Conservation (phyloP, 345 rosid genomes). For the Psidium friedrichsthalianum region DNA sequence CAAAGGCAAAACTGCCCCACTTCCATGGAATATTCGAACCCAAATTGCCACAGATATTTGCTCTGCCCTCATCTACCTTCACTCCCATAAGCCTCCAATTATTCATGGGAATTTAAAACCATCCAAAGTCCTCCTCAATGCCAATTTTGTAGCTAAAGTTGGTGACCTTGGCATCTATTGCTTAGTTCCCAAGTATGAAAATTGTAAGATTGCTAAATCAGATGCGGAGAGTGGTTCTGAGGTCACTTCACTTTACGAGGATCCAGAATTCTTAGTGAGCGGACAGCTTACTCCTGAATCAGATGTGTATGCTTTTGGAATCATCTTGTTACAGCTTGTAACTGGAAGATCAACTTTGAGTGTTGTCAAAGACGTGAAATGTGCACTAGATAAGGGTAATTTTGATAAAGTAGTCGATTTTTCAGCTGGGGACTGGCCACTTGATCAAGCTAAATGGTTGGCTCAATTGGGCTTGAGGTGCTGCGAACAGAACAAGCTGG, state of each 20-base stretch:
- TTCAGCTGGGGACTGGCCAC: slow-evolving; percentile 78
- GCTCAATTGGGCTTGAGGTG: slow-evolving; percentile 62
- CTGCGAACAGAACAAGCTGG: slow-evolving; percentile 32
- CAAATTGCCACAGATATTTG: slow-evolving; percentile 67
- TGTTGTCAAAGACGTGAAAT: slow-evolving; percentile 41
- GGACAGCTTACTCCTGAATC: slow-evolving; percentile 45
- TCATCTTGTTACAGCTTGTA: slow-evolving; percentile 66
- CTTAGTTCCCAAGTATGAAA: slow-evolving; percentile 30
- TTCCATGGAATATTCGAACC: slow-evolving; percentile 58
- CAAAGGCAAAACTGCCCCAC: slow-evolving; percentile 34
- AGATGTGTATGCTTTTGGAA: slow-evolving; percentile 69
- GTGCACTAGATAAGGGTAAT: slow-evolving; percentile 55
- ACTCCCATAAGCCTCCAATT: slow-evolving; percentile 62
- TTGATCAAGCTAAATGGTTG: slow-evolving; percentile 38
- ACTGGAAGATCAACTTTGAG: slow-evolving; percentile 48
- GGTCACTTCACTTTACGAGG: slow-evolving; percentile 20
- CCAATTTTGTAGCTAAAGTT: slow-evolving; percentile 55
- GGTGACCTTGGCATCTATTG: slow-evolving; percentile 52
- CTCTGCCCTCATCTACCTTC: slow-evolving; percentile 79
- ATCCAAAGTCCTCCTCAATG: slow-evolving; percentile 70
- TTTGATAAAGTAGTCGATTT: slow-evolving; percentile 43
- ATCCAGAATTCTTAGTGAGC: slow-evolving; percentile 42
- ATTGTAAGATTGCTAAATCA: not conserved
- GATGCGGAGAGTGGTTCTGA: not conserved
- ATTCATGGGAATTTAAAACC: slow-evolving; percentile 77